phyloP scores from a whole-genome alignment of 2,329 filamentous ascomycete genomes.

The Ophiostoma sp. region DNA sequence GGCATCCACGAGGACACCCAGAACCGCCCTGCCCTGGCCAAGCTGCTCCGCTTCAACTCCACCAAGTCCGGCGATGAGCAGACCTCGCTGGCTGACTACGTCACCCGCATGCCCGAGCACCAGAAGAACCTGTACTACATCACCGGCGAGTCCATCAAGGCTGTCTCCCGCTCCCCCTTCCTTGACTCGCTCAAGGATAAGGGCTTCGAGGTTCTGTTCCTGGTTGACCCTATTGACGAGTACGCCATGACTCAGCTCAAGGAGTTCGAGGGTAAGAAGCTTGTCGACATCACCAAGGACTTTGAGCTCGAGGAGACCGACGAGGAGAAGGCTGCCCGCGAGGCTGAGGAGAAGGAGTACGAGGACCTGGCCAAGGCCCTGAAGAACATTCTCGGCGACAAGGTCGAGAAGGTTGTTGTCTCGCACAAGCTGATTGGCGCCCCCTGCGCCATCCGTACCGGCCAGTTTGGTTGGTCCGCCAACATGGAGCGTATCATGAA shows the following conservation, averaged over 20 bases:
- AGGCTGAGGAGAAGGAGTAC: slow-evolving; percentile 97
- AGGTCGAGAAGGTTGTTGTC: slow-evolving; percentile 99
- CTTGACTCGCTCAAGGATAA: slow-evolving; percentile 97
- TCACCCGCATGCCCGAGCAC: slow-evolving; percentile 99
- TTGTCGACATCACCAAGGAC: slow-evolving; percentile 99
- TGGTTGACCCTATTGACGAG: slow-evolving; percentile 98
- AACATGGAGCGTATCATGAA: slow-evolving; percentile 99
- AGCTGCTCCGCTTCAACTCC: slow-evolving; percentile 97
- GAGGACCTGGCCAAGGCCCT: slow-evolving; percentile 91
- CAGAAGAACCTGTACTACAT: slow-evolving; percentile 99
- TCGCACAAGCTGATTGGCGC: slow-evolving; percentile 93
- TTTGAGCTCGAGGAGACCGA: slow-evolving; percentile 99
- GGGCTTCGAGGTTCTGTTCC: slow-evolving; percentile 99
- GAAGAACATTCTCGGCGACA: slow-evolving; percentile 98
- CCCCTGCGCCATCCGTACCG: slow-evolving; percentile 97
- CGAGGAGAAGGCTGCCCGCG: slow-evolving; percentile 94
- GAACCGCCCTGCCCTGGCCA: slow-evolving; percentile 88
- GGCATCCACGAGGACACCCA: slow-evolving; percentile 99
- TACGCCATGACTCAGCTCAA: slow-evolving; percentile 99
- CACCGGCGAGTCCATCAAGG: slow-evolving; percentile 98
- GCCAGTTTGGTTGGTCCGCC: slow-evolving; percentile 99
- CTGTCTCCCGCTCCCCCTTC: slow-evolving; percentile 97
- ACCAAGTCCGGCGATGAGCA: slow-evolving; percentile 97
- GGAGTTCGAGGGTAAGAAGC: slow-evolving; percentile 99
- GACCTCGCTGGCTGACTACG: slow-evolving; percentile 93